A percentile compares a stretch with the other conserved stretches of the same genome.
These are phyloP conservation scores for Metschnikowia vanudenii DNA, from an alignment of 805 yeast genomes.

Conservation along the genomic window DNA sequence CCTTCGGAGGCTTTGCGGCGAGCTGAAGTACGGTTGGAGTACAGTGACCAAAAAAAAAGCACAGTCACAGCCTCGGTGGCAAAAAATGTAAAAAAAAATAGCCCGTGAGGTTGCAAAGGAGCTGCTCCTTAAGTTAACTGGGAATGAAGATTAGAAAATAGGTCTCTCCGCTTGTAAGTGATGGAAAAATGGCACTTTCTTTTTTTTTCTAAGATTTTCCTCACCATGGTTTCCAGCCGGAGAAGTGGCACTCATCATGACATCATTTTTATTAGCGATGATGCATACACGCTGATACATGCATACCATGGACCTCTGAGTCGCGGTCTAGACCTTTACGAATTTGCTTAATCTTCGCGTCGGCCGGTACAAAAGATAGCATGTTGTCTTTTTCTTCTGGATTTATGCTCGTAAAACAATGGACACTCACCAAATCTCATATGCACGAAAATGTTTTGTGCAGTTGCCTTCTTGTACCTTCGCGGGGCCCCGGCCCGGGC, in stretches of 20 bases:
- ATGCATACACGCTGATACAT: not conserved
- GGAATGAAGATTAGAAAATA: not conserved
- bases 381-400: not conserved
- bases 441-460: not conserved
- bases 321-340: slow-evolving; percentile 8
- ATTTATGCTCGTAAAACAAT: slow-evolving; percentile 5
- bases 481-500: slow-evolving; percentile 1
- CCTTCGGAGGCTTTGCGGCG: not conserved
- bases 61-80: slow-evolving; percentile 8
- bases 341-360: not conserved
- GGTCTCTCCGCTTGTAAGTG: not conserved
- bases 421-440: not conserved
- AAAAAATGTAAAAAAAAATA: not conserved
- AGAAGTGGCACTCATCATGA: slow-evolving; percentile 9
- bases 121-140: not conserved
- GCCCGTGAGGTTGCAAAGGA: not conserved
- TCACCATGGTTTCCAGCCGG: slow-evolving; percentile 4
- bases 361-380: not conserved
- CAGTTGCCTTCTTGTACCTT: not conserved
- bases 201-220: slow-evolving; percentile 5
- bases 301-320: not conserved
- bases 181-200: not conserved
- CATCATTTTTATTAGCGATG: slow-evolving; percentile 6
- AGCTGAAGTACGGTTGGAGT: not conserved
- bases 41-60: not conserved